phyloP scores from a whole-genome alignment of 169 alveolate species.

The Eimeria mitis region DNA sequence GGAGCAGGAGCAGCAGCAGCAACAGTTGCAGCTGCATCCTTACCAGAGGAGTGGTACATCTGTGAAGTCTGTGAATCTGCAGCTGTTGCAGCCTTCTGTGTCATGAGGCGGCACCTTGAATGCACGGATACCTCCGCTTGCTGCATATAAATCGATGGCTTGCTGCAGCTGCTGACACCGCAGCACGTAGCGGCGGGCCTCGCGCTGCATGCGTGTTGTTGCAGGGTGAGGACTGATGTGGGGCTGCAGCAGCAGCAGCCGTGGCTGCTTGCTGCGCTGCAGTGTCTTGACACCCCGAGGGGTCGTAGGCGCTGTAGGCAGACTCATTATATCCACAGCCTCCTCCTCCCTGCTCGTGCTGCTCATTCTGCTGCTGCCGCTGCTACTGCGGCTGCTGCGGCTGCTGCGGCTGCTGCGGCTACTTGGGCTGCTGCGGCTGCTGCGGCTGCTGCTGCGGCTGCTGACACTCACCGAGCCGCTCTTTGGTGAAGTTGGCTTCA shows the following conservation, averaged over 20 bases:
- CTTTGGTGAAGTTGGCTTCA: not conserved
- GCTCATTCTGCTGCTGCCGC: not conserved
- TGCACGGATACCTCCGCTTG: not conserved
- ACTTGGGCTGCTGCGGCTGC: not conserved
- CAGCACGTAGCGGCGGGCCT: not conserved
- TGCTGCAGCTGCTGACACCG: conserved; percentile 28
- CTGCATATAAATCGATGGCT: conserved; percentile 21
- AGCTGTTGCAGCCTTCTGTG: not conserved
- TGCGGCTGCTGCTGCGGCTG: not conserved
- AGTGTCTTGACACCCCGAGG: not conserved
- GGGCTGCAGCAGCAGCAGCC: conserved; percentile 55
- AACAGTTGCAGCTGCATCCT: not conserved
- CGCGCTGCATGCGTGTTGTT: conserved; percentile 31
- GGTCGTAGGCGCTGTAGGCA: conserved; percentile 27
- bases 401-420: not conserved
- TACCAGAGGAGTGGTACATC: conserved; percentile 21
- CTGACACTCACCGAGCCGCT: not conserved
- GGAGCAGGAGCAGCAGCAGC: not conserved
- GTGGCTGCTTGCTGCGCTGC: conserved; percentile 47
- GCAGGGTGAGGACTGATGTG: not conserved
- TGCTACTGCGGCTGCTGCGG: conserved; percentile 7
- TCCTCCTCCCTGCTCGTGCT: not conserved
- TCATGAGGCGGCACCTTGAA: not conserved
- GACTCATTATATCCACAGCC: not conserved
- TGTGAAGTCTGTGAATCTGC: conserved; percentile 8